Percentiles rank a stretch among this genome's conserved stretches.
Evolutionary conservation across 106 monocot species (phyloP).

Genomic region (Dendrobium huoshanense): DNA sequence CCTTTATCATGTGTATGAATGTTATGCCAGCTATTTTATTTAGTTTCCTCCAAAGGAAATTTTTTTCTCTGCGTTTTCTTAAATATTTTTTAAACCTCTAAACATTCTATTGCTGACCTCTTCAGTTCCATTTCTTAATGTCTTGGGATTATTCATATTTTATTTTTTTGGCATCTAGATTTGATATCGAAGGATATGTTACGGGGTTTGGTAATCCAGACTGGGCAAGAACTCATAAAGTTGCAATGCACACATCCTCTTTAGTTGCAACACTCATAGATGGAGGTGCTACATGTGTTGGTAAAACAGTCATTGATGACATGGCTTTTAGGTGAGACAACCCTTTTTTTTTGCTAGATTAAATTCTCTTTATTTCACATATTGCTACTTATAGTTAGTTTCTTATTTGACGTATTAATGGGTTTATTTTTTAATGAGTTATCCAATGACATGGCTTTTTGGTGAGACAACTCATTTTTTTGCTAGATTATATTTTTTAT

Average conservation of each 20-base stretch:
- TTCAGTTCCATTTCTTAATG: background rate
- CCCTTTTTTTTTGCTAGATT: background rate
- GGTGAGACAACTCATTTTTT: too few species aligned
- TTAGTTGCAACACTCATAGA: conserved; percentile 57
- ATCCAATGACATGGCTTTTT: background rate
- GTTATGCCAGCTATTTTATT: background rate
- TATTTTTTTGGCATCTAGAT: conserved; percentile 31
- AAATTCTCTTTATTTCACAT: background rate
- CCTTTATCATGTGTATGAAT: background rate
- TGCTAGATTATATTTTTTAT: too few species aligned
- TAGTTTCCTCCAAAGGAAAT: background rate
- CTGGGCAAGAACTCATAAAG: conserved; percentile 69
- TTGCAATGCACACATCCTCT: conserved; percentile 42
- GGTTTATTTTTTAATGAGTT: background rate
- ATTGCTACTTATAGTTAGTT: background rate
- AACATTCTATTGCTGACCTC: background rate
- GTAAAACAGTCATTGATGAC: conserved; percentile 91
- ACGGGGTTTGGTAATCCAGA: conserved; percentile 89
- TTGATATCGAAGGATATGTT: conserved; percentile 58
- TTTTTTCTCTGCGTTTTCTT: background rate
- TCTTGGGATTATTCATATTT: background rate
- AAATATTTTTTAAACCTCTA: background rate
- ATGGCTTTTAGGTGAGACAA: conserved; percentile 65
- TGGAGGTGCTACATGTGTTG: conserved; percentile 75
- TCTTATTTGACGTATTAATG: background rate